phyloP scores from a whole-genome alignment of 75 land plant genomes.

The Chamaecyparis obtusa region DNA sequence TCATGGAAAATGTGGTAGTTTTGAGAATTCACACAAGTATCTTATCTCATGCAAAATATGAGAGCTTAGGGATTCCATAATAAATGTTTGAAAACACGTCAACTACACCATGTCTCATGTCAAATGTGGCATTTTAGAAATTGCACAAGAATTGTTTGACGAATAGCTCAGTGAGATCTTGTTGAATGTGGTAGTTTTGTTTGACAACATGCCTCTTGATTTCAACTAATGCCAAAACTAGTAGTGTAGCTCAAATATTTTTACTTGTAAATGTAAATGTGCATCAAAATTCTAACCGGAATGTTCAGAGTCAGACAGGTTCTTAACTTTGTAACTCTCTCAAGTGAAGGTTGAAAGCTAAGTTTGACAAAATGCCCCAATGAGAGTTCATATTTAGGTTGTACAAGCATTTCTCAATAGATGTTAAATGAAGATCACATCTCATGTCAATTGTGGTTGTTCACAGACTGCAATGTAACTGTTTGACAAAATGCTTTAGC shows the following conservation, averaged over 20 bases:
- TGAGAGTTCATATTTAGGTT: background rate
- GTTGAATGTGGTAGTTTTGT: background rate
- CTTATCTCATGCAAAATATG: background rate
- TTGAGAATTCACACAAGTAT: too few relatives aligned
- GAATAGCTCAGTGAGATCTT: background rate
- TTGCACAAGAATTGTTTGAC: background rate
- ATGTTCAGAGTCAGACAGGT: background rate
- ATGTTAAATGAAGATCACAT: background rate
- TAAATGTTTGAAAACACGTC: background rate
- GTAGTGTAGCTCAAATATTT: background rate
- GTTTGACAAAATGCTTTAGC: background rate
- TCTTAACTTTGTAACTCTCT: background rate
- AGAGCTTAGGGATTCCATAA: background rate
- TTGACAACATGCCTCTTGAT: background rate
- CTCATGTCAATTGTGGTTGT: background rate
- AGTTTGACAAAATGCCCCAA: background rate
- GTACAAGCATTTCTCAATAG: background rate
- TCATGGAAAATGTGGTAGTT: too few relatives aligned
- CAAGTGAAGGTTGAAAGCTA: background rate
- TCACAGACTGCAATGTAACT: background rate
- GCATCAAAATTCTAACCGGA: background rate
- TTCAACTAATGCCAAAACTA: background rate
- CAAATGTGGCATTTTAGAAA: background rate
- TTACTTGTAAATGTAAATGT: background rate
- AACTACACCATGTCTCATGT: background rate